Base-by-base conservation (phyloP, 2,329 filamentous ascomycete genomes). In the Fusarium avenaceum region DNA sequence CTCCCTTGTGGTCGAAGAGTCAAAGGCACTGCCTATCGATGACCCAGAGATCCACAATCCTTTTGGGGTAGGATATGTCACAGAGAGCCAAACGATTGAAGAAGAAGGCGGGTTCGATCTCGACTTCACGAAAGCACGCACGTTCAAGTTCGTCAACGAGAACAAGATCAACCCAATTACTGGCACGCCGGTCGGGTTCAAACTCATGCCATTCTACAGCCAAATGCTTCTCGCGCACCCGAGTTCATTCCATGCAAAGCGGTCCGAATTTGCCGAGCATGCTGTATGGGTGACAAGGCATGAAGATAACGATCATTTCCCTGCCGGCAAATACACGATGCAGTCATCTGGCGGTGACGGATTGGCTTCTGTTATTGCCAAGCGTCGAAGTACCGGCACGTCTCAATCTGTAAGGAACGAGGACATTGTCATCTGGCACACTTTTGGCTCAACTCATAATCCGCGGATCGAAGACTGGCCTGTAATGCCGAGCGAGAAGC, bases 401-500 rank as follows among this genome's bases (percentile, higher is more conserved):
- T 17, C 30, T 79, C 85, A 45, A 73, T 83, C 28, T 70, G 84
- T 76, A 78, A 66, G 78, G 48, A 66, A 89, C 60, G 78, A 82
- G 20, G 84, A 88, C 42, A 81, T 87, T 40, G 85, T 89, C 2
- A 77, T 89, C 6, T 89, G 85, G 85, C 82, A 87, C 19, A 84
- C 86, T 4, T 84, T 84, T 71, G 81, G 89, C 19, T 85, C 89
- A 26, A 91, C 89, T 33, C 89, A 91, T 67, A 86, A 89, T 24
- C 88, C 89, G 0, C 81, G 89, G 1, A 83, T 86, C 13, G 89
- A 91, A 69, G 89, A 91, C 71, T 91, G 89, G 80, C 89, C 88
- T 0, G 87, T 90, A 7, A 91, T 91, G 89, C 89, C 89, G 0
- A 84, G 81, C 63, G 89, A 91, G 73, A 84, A 80, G 54, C 78